Percentiles rank a stretch among this genome's conserved stretches.
Evolutionary conservation across 164 flowering plant species (phyloP).

Genomic region (Warburgia ugandensis): DNA sequence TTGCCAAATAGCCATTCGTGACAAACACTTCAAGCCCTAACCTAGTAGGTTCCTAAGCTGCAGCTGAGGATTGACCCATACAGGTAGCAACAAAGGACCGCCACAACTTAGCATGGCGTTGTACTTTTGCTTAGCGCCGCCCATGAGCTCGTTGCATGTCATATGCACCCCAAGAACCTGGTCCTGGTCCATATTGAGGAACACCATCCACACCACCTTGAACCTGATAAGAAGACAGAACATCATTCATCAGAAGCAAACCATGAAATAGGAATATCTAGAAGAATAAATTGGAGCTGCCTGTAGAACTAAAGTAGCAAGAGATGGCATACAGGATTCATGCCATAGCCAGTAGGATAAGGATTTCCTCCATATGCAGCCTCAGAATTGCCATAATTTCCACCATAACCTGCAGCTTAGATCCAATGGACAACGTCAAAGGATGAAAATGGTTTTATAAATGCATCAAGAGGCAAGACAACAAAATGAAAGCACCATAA

Average conservation of each 20-base stretch:
- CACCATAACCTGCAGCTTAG: conserved; percentile 50
- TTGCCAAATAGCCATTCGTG: conserved; percentile 19
- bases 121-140: conserved; percentile 43
- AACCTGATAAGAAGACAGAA: conserved; percentile 41
- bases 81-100: conserved; percentile 10
- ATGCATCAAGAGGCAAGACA: no score
- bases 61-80: conserved; percentile 22
- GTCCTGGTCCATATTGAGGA: conserved; percentile 64
- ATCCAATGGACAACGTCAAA: not conserved
- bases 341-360: conserved; percentile 59
- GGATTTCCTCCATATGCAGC: conserved; percentile 62
- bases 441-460: no score
- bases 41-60: conserved; percentile 22
- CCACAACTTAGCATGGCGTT: conserved; percentile 15
- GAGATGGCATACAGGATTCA: conserved; percentile 55
- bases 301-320: not conserved
- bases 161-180: conserved; percentile 79
- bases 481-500: not conserved
- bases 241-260: not conserved
- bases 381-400: conserved; percentile 58
- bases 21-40: conserved; percentile 22
- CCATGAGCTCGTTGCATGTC: conserved; percentile 80
- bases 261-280: not conserved
- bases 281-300: not conserved
- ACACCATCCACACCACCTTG: conserved; percentile 59